Percentiles rank a stretch among this genome's conserved stretches.
These are phyloP conservation scores for Solanum piurae DNA, from an alignment of 257 asterid genomes.

Conservation along the genomic window DNA sequence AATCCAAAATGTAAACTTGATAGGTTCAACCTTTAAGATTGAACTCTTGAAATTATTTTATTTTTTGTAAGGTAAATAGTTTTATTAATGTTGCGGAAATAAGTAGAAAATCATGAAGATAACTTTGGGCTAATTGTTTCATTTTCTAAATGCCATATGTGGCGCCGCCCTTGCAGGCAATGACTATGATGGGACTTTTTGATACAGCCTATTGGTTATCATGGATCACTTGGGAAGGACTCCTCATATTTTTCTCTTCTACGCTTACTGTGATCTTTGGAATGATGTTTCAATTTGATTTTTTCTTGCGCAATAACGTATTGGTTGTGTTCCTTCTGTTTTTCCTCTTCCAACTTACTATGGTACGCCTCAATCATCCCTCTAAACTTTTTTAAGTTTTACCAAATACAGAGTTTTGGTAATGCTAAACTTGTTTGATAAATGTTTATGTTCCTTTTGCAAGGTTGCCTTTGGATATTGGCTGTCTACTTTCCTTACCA, in stretches of 20 bases:
- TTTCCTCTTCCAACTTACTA: conserved; percentile 74
- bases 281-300: conserved; percentile 88
- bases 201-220: conserved; percentile 93
- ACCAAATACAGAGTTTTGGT: neutral
- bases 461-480: conserved; percentile 74
- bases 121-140: neutral
- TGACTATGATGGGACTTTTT: conserved; percentile 96
- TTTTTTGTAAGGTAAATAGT: neutral
- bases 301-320: conserved; percentile 63
- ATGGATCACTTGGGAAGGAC: conserved; percentile 88
- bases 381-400: neutral
- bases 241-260: conserved; percentile 50
- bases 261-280: conserved; percentile 69
- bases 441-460: conserved; percentile 3
- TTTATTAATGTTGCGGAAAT: neutral
- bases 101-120: neutral
- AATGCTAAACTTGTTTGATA: neutral
- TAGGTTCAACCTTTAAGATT: neutral
- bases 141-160: conserved; percentile 2
- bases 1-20: neutral
- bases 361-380: conserved; percentile 41
- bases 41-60: neutral
- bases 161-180: conserved; percentile 40
- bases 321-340: conserved; percentile 59
- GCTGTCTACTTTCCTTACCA: conserved; percentile 63